These are phyloP conservation scores for Musa acuminata DNA, from an alignment of 176 grass and related monocot species.

Conservation along the genomic window DNA sequence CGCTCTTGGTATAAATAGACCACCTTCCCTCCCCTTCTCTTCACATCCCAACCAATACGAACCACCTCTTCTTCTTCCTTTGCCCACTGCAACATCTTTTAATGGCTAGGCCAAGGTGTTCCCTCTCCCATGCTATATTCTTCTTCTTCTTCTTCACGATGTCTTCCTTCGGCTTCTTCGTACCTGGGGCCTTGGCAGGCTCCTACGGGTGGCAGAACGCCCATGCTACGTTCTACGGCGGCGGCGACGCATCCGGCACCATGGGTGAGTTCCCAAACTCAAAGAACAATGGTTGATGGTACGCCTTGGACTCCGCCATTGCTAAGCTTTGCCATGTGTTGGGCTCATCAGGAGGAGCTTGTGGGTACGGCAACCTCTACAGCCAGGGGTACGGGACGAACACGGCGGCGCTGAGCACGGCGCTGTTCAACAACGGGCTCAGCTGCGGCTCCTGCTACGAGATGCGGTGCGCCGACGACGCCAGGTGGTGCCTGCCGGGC, in stretches of 20 bases:
- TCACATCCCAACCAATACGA: conserved; percentile 1
- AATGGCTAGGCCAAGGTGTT: conserved; percentile 29
- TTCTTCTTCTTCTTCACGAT: not conserved
- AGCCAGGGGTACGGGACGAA: conserved; percentile 50
- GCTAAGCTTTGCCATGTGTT: not conserved
- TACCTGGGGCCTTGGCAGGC: not conserved
- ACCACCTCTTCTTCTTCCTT: not conserved
- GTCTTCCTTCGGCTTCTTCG: conserved; percentile 2
- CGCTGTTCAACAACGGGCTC: conserved; percentile 37
- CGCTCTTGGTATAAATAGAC: not conserved
- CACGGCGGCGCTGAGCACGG: conserved; percentile 42
- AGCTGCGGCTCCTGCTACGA: conserved; percentile 71
- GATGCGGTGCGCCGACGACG: conserved; percentile 36
- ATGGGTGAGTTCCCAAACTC: conserved; percentile 44
- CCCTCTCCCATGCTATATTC: conserved; percentile 13
- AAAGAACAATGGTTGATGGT: not conserved
- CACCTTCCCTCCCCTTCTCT: not conserved
- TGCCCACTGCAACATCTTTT: not conserved
- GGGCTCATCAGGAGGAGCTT: conserved; percentile 43
- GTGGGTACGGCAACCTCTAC: conserved; percentile 82
- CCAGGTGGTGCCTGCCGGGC: conserved; percentile 43
- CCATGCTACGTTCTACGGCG: conserved; percentile 77
- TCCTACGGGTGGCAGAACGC: conserved; percentile 28
- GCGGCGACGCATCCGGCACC: conserved; percentile 59
- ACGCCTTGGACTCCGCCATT: not conserved